phyloP scores from a whole-genome alignment of 257 asterid genomes.

The Fraxinus americana region DNA sequence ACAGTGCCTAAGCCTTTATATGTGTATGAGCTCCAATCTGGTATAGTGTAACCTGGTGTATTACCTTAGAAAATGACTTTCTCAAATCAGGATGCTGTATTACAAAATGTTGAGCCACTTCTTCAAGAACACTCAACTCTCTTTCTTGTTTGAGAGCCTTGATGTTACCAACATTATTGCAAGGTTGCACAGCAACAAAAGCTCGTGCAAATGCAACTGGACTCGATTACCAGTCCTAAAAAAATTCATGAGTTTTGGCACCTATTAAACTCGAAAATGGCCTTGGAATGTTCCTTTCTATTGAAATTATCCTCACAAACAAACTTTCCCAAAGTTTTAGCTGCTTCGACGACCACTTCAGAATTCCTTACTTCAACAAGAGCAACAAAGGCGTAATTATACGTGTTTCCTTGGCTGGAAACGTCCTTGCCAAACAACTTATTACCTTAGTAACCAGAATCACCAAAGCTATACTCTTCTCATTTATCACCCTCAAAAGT shows the following conservation, averaged over 20 bases:
- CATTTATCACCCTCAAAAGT: slow-evolving; percentile 51
- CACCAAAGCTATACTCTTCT: slow-evolving; percentile 31
- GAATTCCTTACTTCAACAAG: slow-evolving; percentile 30
- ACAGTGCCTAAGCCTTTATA: slow-evolving; percentile 11
- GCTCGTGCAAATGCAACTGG: slow-evolving; percentile 34
- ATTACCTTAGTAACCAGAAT: slow-evolving; percentile 44
- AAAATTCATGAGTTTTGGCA: slow-evolving; percentile 41
- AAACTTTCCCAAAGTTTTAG: slow-evolving; percentile 49
- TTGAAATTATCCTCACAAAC: slow-evolving; percentile 49
- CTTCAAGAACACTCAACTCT: slow-evolving; percentile 48
- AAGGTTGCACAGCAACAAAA: slow-evolving; percentile 51
- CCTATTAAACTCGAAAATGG: slow-evolving; percentile 56
- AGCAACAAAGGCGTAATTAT: slow-evolving; percentile 41
- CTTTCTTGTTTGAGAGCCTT: slow-evolving; percentile 49
- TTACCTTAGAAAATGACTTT: slow-evolving; percentile 54
- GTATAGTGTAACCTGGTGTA: slow-evolving; percentile 54
- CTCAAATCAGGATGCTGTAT: slow-evolving; percentile 41
- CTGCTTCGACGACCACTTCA: slow-evolving; percentile 43
- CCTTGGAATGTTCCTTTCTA: slow-evolving; percentile 44
- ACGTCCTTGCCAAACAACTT: slow-evolving; percentile 55
- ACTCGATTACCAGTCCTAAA: slow-evolving; percentile 32
- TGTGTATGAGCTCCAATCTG: slow-evolving; percentile 41
- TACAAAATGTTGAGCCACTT: slow-evolving; percentile 38
- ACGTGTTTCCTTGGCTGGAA: slow-evolving; percentile 51
- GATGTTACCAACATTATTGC: slow-evolving; percentile 53